phyloP scores from a whole-genome alignment of 2,329 filamentous ascomycete genomes.

The Pleurostoma richardsiae region DNA sequence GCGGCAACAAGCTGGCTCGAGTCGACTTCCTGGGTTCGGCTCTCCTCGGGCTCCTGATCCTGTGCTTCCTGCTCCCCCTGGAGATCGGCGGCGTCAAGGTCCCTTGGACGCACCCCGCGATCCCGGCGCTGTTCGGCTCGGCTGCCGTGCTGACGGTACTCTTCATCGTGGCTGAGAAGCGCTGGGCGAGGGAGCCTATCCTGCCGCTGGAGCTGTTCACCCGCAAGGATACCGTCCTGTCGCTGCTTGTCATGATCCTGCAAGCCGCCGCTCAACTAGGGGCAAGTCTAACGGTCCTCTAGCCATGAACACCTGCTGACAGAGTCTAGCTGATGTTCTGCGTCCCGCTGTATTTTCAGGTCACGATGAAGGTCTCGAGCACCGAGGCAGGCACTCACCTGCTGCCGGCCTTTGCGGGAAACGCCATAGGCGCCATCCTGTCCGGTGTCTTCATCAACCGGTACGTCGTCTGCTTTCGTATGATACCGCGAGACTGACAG shows the following conservation, averaged over 20 bases:
- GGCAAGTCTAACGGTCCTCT: slow-evolving; percentile 25
- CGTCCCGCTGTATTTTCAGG: slow-evolving; percentile 66
- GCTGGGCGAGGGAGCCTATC: slow-evolving; percentile 48
- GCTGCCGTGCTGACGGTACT: slow-evolving; percentile 20
- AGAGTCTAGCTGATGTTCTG: slow-evolving; percentile 51
- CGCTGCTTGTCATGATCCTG: slow-evolving; percentile 44
- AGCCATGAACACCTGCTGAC: too few relatives aligned
- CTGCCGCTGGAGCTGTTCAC: slow-evolving; percentile 51
- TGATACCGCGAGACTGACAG: background rate
- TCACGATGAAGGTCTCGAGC: slow-evolving; percentile 51
- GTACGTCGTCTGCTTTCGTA: slow-evolving; percentile 12
- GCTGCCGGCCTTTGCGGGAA: slow-evolving; percentile 63
- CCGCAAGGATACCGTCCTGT: slow-evolving; percentile 45
- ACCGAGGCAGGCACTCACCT: slow-evolving; percentile 56
- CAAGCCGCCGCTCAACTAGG: slow-evolving; percentile 55
- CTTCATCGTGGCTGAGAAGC: slow-evolving; percentile 25
- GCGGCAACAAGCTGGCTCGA: slow-evolving; percentile 33
- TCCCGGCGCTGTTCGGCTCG: slow-evolving; percentile 22
- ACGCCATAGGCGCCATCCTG: slow-evolving; percentile 58
- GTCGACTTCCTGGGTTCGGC: slow-evolving; percentile 55
- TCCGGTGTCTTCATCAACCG: slow-evolving; percentile 52
- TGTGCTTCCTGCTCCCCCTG: slow-evolving; percentile 31
- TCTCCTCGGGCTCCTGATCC: slow-evolving; percentile 30
- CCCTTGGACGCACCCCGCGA: slow-evolving; percentile 28
- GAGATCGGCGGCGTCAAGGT: slow-evolving; percentile 32